These are phyloP conservation scores for Millerago galiae DNA, from an alignment of 805 yeast species.

Conservation along the genomic window DNA sequence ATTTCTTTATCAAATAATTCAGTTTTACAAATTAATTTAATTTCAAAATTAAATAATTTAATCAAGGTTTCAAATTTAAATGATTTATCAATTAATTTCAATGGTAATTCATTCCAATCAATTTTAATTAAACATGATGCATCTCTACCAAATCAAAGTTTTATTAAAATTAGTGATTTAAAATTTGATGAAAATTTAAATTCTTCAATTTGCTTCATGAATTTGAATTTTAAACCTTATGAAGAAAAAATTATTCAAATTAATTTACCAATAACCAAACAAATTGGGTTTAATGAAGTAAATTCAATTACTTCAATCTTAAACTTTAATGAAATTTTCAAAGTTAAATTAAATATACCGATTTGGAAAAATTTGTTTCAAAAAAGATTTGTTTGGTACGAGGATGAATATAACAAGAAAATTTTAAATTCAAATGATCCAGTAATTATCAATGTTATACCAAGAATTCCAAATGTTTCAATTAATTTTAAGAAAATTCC, in stretches of 20 bases:
- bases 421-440: conserved; percentile 18
- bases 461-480: conserved; percentile 32
- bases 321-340: conserved; percentile 10
- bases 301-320: conserved; percentile 12
- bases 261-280: conserved; percentile 13
- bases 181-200: conserved; percentile 8
- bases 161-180: not conserved
- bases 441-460: conserved; percentile 25
- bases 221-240: conserved; percentile 13
- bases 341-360: conserved; percentile 18
- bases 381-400: conserved; percentile 13
- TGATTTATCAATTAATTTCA: conserved; percentile 9
- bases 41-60: conserved; percentile 22
- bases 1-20: conserved; percentile 16
- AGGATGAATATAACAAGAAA: conserved; percentile 3
- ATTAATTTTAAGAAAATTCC: conserved; percentile 22
- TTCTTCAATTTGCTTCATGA: conserved; percentile 4
- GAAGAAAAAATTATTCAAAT: conserved; percentile 14
- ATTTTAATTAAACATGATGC: conserved; percentile 13
- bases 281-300: conserved; percentile 14
- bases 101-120: conserved; percentile 14
- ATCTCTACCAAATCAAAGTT: not conserved
- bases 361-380: conserved; percentile 8
- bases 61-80: conserved; percentile 5
- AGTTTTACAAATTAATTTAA: conserved; percentile 27